Conservation (phyloP, 257 asterid species). For the Sherardia arvensis region DNA sequence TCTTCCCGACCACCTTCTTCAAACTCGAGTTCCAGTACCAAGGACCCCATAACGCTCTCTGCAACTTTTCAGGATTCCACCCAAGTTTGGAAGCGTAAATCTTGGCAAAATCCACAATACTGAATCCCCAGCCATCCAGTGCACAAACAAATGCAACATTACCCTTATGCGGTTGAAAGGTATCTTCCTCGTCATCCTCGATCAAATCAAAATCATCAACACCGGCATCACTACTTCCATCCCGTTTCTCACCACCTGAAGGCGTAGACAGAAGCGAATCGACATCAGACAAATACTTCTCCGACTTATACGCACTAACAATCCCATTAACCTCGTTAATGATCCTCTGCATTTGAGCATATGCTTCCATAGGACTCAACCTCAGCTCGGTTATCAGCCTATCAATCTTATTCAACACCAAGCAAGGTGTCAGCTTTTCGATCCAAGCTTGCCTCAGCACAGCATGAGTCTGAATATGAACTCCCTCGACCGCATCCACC, state of each 20-base stretch:
- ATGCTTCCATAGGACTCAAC: constrained; percentile 85
- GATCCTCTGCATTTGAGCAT: constrained; percentile 61
- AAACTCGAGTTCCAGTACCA: constrained; percentile 53
- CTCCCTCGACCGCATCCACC: constrained; percentile 95
- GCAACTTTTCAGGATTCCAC: constrained; percentile 46
- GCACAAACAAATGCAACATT: constrained; percentile 91
- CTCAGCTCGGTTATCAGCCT: constrained; percentile 63
- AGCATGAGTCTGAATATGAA: constrained; percentile 95
- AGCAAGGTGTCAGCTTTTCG: constrained; percentile 75
- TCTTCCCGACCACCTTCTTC: constrained; percentile 74
- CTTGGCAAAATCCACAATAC: constrained; percentile 52
- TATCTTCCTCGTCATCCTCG: constrained; percentile 89
- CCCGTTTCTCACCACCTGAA: constrained; percentile 32
- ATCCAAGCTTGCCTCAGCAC: constrained; percentile 93
- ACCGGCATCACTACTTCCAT: neutral
- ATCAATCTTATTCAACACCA: constrained; percentile 83
- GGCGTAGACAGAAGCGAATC: constrained; percentile 67
- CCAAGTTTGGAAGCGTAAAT: constrained; percentile 71
- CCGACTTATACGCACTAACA: constrained; percentile 73
- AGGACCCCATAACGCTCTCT: constrained; percentile 87
- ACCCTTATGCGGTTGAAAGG: constrained; percentile 95
- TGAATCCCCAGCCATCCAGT: constrained; percentile 93
- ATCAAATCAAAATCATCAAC: constrained; percentile 42
- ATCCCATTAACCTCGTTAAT: constrained; percentile 87
- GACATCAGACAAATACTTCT: constrained; percentile 86